Evolutionary conservation across 78 protist species (phyloP).

Genomic region (Creolimax fragrantissima): DNA sequence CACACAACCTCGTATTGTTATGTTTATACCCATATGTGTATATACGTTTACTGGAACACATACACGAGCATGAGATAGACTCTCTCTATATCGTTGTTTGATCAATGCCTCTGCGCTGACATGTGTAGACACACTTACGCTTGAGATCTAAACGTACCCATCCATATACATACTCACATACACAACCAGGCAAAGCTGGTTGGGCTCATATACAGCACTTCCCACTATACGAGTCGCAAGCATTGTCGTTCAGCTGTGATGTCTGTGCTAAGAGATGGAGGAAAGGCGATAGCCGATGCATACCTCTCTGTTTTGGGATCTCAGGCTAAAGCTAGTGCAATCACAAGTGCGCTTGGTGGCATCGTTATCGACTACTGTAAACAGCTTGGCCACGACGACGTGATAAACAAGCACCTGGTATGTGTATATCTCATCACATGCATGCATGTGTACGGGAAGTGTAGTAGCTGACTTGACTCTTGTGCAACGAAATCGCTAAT

Average conservation of each 20-base stretch:
- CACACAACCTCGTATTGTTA: background rate
- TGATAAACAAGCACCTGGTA: background rate
- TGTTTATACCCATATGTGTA: background rate
- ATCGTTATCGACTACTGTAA: background rate
- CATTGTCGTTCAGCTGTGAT: background rate
- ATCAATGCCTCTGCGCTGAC: too few relatives aligned
- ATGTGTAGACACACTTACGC: background rate
- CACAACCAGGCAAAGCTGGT: background rate
- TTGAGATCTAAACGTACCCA: background rate
- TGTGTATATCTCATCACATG: too few relatives aligned
- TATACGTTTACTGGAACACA: background rate
- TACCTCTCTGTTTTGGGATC: background rate
- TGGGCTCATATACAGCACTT: background rate
- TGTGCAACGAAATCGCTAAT: too few relatives aligned
- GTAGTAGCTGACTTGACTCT: too few relatives aligned
- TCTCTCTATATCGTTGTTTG: too few relatives aligned
- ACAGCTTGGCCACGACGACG: background rate
- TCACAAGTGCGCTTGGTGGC: background rate
- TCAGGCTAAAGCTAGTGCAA: background rate
- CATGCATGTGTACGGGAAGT: too few relatives aligned
- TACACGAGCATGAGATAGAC: background rate
- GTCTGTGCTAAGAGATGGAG: background rate
- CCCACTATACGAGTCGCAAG: background rate
- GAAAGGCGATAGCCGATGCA: background rate
- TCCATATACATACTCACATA: background rate